Evolutionary conservation across 2,329 filamentous ascomycete genomes (phyloP).

Genomic region (Epichloe scottii): DNA sequence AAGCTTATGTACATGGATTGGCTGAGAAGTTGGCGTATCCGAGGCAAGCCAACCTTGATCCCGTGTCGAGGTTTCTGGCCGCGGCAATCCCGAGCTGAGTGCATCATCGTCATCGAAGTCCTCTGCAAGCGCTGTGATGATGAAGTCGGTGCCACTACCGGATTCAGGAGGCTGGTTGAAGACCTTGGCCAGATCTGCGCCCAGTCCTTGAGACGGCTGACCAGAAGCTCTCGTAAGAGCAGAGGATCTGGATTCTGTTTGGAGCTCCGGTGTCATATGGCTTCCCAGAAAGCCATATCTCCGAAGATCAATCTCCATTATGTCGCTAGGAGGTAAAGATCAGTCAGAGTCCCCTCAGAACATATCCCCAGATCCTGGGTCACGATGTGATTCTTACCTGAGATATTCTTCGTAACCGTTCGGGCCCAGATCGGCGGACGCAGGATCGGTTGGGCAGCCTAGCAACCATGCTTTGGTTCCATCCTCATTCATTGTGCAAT

Average conservation of each 20-base stretch:
- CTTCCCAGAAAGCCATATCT: constrained; percentile 86
- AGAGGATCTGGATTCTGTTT: constrained; percentile 35
- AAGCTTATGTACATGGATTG: constrained; percentile 89
- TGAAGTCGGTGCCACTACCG: constrained; percentile 80
- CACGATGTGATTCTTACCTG: constrained; percentile 28
- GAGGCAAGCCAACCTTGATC: constrained; percentile 46
- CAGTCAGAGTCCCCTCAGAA: not conserved
- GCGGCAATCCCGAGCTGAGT: constrained; percentile 37
- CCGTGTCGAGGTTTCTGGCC: constrained; percentile 27
- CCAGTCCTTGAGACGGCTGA: constrained; percentile 55
- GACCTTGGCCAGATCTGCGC: constrained; percentile 70
- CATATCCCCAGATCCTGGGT: not conserved
- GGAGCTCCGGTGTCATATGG: constrained; percentile 46
- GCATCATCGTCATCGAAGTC: constrained; percentile 58
- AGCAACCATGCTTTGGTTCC: constrained; percentile 94
- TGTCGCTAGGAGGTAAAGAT: constrained; percentile 44
- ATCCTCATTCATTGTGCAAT: constrained; percentile 90
- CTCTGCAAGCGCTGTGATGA: constrained; percentile 77
- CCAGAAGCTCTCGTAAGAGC: constrained; percentile 34
- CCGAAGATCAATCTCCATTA: constrained; percentile 84
- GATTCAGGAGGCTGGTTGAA: constrained; percentile 79
- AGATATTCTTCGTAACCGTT: constrained; percentile 80
- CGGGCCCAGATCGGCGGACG: constrained; percentile 50
- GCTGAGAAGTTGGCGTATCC: constrained; percentile 56
- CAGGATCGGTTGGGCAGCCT: constrained; percentile 71